phyloP scores from a whole-genome alignment of 192 early-diverging fungal species.

The Irineochytrium annulatum region DNA sequence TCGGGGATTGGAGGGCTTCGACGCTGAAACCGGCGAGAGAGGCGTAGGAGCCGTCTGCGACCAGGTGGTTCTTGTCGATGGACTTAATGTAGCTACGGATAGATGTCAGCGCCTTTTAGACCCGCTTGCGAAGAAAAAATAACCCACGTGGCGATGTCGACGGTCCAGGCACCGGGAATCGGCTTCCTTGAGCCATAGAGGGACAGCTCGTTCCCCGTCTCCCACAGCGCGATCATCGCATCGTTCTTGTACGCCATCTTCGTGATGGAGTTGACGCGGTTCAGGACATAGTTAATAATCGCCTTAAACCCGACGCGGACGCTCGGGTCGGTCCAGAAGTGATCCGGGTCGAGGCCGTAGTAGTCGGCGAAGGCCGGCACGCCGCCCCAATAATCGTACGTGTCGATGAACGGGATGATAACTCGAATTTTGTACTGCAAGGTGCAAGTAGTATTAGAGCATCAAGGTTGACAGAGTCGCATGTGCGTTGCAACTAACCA shows the following conservation, averaged over 20 bases:
- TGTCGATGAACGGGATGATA: slow-evolving; percentile 46
- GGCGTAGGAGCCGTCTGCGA: neutral
- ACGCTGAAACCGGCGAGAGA: neutral
- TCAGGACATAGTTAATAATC: slow-evolving; percentile 23
- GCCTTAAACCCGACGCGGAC: slow-evolving; percentile 23
- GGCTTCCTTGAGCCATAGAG: slow-evolving; percentile 14
- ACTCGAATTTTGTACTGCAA: no score
- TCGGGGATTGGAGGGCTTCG: neutral
- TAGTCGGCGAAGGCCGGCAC: slow-evolving; percentile 13
- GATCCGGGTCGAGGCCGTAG: neutral
- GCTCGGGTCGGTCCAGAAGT: slow-evolving; percentile 27
- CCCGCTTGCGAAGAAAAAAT: no score
- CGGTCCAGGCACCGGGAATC: slow-evolving; percentile 16
- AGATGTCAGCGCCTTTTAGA: no score
- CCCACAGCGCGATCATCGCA: slow-evolving; percentile 39
- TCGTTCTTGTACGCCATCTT: slow-evolving; percentile 33
- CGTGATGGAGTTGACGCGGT: slow-evolving; percentile 31
- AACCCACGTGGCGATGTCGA: slow-evolving; percentile 5
- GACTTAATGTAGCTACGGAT: slow-evolving; percentile 22
- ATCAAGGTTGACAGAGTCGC: no score
- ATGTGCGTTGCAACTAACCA: no score
- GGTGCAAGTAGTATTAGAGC: no score
- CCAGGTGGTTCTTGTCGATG: slow-evolving; percentile 27
- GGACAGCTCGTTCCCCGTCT: slow-evolving; percentile 40
- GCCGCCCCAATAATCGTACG: slow-evolving; percentile 25